Conservation (phyloP, 2,329 filamentous ascomycete genomes). For the Calonectria montana region DNA sequence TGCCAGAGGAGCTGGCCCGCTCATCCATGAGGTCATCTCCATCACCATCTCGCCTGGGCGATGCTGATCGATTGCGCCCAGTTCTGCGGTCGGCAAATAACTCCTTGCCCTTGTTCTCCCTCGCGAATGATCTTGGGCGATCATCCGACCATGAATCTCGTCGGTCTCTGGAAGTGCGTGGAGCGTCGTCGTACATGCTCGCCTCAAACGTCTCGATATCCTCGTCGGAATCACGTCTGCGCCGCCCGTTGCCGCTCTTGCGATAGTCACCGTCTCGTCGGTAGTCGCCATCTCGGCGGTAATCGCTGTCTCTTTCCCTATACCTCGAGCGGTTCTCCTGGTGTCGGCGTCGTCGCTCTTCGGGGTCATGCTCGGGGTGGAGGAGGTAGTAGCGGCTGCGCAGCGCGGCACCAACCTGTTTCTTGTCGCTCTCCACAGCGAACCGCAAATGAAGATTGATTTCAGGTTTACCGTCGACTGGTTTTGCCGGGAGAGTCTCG, state of each 20-base stretch:
- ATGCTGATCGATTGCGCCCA: constrained; percentile 62
- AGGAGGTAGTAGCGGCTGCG: constrained; percentile 92
- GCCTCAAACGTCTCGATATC: constrained; percentile 73
- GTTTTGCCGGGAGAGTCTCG: constrained; percentile 77
- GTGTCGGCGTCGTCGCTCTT: constrained; percentile 73
- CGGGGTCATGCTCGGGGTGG: constrained; percentile 89
- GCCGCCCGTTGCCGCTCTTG: constrained; percentile 51
- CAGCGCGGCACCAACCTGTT: constrained; percentile 80
- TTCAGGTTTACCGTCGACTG: constrained; percentile 75
- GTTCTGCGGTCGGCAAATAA: constrained; percentile 65
- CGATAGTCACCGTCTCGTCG: constrained; percentile 50
- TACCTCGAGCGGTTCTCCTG: constrained; percentile 70
- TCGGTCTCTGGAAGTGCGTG: constrained; percentile 45
- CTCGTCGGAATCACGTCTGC: constrained; percentile 56
- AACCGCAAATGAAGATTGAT: constrained; percentile 78
- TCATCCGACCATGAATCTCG: constrained; percentile 43
- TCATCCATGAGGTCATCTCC: constrained; percentile 54
- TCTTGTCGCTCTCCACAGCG: constrained; percentile 81
- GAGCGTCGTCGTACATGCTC: constrained; percentile 84
- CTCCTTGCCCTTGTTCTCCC: constrained; percentile 67
- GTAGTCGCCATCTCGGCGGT: constrained; percentile 44
- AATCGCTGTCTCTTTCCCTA: constrained; percentile 64
- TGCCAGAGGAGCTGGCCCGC: constrained; percentile 46
- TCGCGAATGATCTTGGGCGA: constrained; percentile 42
- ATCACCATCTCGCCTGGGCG: constrained; percentile 58